Percentiles rank a stretch among this genome's conserved stretches.
Evolutionary conservation across 495 filamentous ascomycete genomes (phyloP).

Genomic region (Lasiosphaeria ovina): DNA sequence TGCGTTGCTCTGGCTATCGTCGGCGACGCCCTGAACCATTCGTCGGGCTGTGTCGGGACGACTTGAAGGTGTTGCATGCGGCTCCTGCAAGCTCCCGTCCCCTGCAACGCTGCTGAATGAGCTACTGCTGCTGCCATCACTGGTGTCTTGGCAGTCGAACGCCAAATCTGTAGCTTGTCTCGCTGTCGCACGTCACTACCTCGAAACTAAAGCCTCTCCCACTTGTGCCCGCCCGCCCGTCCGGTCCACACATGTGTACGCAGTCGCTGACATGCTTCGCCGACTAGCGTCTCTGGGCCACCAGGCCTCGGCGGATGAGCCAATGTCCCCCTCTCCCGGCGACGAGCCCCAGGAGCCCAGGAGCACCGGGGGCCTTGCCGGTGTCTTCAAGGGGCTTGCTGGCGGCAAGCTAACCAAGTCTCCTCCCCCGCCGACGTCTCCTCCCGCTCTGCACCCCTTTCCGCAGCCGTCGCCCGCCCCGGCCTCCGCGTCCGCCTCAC

Average conservation of each 20-base stretch:
- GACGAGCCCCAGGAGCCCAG: slow-evolving; percentile 52
- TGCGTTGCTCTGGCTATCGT: slow-evolving; percentile 8
- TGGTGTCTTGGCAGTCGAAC: not conserved
- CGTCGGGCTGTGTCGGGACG: not conserved
- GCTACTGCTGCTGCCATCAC: slow-evolving; percentile 15
- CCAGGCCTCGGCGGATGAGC: slow-evolving; percentile 38
- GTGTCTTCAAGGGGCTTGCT: slow-evolving; percentile 56
- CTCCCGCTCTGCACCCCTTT: slow-evolving; percentile 20
- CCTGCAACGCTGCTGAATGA: slow-evolving; percentile 20
- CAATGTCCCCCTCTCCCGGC: slow-evolving; percentile 57
- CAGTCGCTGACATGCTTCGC: slow-evolving; percentile 44
- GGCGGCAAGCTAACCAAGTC: slow-evolving; percentile 45
- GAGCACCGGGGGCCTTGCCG: slow-evolving; percentile 48
- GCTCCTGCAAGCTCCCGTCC: slow-evolving; percentile 32
- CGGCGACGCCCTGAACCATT: slow-evolving; percentile 9
- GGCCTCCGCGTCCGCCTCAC: slow-evolving; percentile 4
- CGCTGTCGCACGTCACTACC: slow-evolving; percentile 16
- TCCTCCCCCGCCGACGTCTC: slow-evolving; percentile 30
- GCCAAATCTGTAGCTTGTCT: slow-evolving; percentile 1
- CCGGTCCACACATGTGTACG: slow-evolving; percentile 9
- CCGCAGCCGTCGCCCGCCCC: slow-evolving; percentile 23
- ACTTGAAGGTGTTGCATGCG: slow-evolving; percentile 26
- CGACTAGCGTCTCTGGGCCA: slow-evolving; percentile 46
- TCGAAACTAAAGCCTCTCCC: not conserved
- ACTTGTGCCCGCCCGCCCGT: not conserved